Evolutionary conservation across 345 rosid genomes (phyloP), one percentile per base, ranked within the genome.

Genomic region (Nasturtium officinale): DNA sequence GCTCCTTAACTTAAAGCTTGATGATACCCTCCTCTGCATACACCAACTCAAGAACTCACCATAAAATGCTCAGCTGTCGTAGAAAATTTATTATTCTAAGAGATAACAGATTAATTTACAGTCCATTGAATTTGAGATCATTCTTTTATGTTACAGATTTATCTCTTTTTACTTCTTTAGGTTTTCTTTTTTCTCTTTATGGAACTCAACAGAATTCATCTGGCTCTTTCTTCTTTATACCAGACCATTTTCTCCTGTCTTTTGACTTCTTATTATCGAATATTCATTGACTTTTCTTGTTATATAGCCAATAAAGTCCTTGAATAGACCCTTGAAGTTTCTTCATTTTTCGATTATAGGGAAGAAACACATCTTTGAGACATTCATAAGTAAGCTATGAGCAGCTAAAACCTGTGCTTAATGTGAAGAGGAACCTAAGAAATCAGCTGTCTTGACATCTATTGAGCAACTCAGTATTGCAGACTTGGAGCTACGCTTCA

Each of bases 81-180:
- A 58, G 67, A 59, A 28, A 28, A 12, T 33, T 56, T 45, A 65
- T 65, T 13, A 20, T 51, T 42, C 30, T 5, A 53, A 51, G 73
- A 54, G 76, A 18, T 28, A 42, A 62, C 25, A 42, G 42, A 72
- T 52, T 48, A 15, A 35, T 10, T 57, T 74, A 15, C 45, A 50
- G 7, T n/a, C 21, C 20, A 16, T 7, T 21, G 21, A 7, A 74
- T 28, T 66, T 48, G 54, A 74, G 43, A 65, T 67, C 29, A 29
- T 38, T 58, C 56, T 42, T 17, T 38, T 40, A 16, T 65, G n/a
- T 64, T 57, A 66, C 67, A 74, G 35, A 66, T 67, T 60, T 28
- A 51, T n/a, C 26, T 67, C 43, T 38, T 28, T 67, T 75, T 40
- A 40, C 11, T 30, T 42, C 37, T 51, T 61, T 68, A 75, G 79